These are phyloP conservation scores for Diaporthe nobilis DNA, from an alignment of 2,329 filamentous ascomycete species.

Conservation along the genomic window DNA sequence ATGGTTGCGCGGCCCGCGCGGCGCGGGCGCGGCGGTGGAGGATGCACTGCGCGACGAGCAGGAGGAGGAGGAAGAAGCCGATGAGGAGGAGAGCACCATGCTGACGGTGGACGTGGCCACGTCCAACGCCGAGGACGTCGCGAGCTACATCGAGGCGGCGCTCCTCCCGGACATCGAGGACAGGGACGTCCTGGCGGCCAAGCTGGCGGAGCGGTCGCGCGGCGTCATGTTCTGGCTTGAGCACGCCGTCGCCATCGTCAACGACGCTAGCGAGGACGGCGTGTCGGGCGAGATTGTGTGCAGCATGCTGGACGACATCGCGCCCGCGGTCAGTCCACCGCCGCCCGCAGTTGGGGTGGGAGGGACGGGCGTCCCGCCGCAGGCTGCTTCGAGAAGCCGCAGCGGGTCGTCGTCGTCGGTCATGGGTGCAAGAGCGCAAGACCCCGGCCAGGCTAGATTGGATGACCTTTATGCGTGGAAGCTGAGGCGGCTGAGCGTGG, in stretches of 20 bases:
- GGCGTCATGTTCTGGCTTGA: slow-evolving; percentile 54
- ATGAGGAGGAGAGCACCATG: slow-evolving; percentile 35
- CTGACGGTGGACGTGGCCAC: slow-evolving; percentile 49
- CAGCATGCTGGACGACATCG: slow-evolving; percentile 41
- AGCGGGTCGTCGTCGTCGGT: slow-evolving; percentile 16
- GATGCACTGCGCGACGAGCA: too few relatives aligned
- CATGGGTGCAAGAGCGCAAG: not conserved
- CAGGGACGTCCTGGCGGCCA: slow-evolving; percentile 47
- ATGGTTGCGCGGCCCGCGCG: not conserved
- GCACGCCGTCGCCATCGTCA: slow-evolving; percentile 54
- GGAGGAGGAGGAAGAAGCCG: not conserved
- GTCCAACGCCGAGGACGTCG: slow-evolving; percentile 51
- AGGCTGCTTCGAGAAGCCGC: not conserved
- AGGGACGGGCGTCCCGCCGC: not conserved
- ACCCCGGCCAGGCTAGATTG: slow-evolving; percentile 38
- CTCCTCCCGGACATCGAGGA: slow-evolving; percentile 52
- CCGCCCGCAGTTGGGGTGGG: too few relatives aligned
- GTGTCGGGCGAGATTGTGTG: slow-evolving; percentile 51
- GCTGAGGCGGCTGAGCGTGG: slow-evolving; percentile 49
- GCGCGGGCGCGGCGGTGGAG: not conserved
- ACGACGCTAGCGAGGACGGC: slow-evolving; percentile 52
- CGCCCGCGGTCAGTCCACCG: not conserved
- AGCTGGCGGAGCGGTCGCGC: slow-evolving; percentile 47
- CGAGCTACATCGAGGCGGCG: slow-evolving; percentile 50
- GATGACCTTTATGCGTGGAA: slow-evolving; percentile 54